Evolutionary conservation across 2,329 filamentous ascomycete genomes (phyloP).

Genomic region (Diplodia sapinea): DNA sequence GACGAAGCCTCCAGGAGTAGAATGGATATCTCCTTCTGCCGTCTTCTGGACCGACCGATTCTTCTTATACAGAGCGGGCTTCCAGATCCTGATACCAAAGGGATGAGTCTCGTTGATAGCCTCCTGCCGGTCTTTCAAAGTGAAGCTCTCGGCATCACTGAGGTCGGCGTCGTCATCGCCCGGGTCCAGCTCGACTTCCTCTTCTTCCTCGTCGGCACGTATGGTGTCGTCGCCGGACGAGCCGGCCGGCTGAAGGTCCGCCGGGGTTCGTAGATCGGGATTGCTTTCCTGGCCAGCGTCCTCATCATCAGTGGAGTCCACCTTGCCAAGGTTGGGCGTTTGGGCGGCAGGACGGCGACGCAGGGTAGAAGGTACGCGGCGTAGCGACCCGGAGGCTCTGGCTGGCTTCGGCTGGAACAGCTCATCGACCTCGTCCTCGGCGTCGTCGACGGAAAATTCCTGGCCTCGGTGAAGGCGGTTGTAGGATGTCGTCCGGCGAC

Average conservation of each 20-base stretch:
- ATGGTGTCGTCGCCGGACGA: constrained; percentile 50
- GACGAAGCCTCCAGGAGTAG: constrained; percentile 84
- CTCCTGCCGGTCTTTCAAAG: constrained; percentile 92
- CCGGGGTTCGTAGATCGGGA: constrained; percentile 13
- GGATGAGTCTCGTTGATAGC: constrained; percentile 99
- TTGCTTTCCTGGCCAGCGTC: constrained; percentile 36
- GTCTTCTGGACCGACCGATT: constrained; percentile 93
- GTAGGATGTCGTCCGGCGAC: constrained; percentile 75
- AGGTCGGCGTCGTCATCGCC: constrained; percentile 73
- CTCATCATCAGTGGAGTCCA: constrained; percentile 50
- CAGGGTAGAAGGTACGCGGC: constrained; percentile 59
- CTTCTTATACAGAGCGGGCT: constrained; percentile 98
- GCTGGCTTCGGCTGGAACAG: constrained; percentile 56
- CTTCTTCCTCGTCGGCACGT: constrained; percentile 48
- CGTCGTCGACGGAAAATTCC: constrained; percentile 91
- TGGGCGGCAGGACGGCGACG: constrained; percentile 56
- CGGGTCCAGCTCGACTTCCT: constrained; percentile 57
- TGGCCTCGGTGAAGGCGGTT: constrained; percentile 79
- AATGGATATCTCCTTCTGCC: constrained; percentile 96
- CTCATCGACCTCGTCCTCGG: constrained; percentile 76
- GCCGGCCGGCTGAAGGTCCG: constrained; percentile 37
- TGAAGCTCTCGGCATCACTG: constrained; percentile 97
- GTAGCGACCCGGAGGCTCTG: constrained; percentile 50
- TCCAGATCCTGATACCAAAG: constrained; percentile 98
- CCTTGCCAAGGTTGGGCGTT: constrained; percentile 54